Evolutionary conservation across 495 filamentous ascomycete genomes (phyloP), one percentile per base, ranked within the genome.

Genomic region (Trichoderma reesei): DNA sequence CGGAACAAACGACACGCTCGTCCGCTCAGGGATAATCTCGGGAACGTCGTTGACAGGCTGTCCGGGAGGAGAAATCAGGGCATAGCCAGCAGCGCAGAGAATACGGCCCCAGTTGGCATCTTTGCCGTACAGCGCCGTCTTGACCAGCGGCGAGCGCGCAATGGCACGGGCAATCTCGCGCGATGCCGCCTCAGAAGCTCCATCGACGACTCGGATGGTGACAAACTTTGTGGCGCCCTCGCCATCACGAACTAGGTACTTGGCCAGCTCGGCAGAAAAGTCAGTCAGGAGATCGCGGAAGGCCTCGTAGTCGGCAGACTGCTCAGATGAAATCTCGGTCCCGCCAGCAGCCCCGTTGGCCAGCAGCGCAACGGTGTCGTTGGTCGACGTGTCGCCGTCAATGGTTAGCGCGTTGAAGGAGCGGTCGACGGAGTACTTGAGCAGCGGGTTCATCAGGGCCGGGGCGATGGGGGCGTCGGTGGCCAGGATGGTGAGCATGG

Each of bases 141-240:
- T 99, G 56, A 99, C 93, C 51, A 99, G 83, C 20, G 95, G 90
- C 6, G 91, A 96, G 44, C 89, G 85, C n/a, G 94, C 92, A 76
- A 98, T 96, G 42, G 89, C 90, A 62, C 85, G 87, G 26, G 93
- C 95, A 64, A 97, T 85, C 73, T 80, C 77, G 14, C 85, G 81
- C 0, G 86, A 87, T 41, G 82, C 86, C 41, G 81, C 76, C 67
- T 88, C 85, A 66, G 84, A 85, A 3, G 86, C 77, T 9, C 86
- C 85, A 72, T 91, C 87, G 37, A 80, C 82, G 41, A 98, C 88
- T n/a, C 85, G 85, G 66, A 98, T 88, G 10, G 90, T 96, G 59
- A 99, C 91, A 73, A 98, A 98, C 78, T 99, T 99, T 16, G 94
- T 98, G 3, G 95, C 95, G 63, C 94, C 94, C 76, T 99, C 94